Evolutionary conservation across 805 yeast genomes (phyloP).

Genomic region (Saturnispora gosingensis): DNA sequence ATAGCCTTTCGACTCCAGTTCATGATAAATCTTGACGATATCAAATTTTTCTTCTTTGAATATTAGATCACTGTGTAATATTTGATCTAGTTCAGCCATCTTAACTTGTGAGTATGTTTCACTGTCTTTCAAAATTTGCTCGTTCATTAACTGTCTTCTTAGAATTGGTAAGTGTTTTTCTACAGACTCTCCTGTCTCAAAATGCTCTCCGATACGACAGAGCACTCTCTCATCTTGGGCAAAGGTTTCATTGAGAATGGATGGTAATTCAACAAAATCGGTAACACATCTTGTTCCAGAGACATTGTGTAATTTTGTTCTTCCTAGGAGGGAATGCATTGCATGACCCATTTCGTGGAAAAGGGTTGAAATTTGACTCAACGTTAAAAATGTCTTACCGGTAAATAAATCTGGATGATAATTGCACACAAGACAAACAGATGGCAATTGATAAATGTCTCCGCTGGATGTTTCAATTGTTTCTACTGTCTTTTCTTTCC

Average conservation of each 20-base stretch:
- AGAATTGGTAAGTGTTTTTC: conserved; percentile 36
- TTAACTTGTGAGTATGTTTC: conserved; percentile 82
- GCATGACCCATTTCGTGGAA: conserved; percentile 99
- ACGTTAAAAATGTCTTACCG: conserved; percentile 43
- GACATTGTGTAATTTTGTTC: conserved; percentile 81
- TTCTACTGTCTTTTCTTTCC: conserved; percentile 25
- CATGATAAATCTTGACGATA: conserved; percentile 55
- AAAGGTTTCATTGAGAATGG: conserved; percentile 92
- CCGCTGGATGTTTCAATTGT: conserved; percentile 30
- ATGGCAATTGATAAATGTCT: conserved; percentile 69
- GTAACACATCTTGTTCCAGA: conserved; percentile 94
- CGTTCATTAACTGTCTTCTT: conserved; percentile 40
- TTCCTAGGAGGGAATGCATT: conserved; percentile 93
- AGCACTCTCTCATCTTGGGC: conserved; percentile 75
- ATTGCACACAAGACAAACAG: conserved; percentile 82
- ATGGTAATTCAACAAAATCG: conserved; percentile 94
- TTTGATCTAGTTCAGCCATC: conserved; percentile 84
- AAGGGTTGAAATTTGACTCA: conserved; percentile 82
- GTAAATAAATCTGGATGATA: conserved; percentile 38
- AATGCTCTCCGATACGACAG: conserved; percentile 61
- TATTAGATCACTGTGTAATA: conserved; percentile 46
- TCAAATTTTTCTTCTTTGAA: conserved; percentile 34
- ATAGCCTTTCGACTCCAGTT: conserved; percentile 46
- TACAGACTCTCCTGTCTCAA: conserved; percentile 53
- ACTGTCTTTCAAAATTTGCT: conserved; percentile 47